These are phyloP conservation scores for Apiotrichum sp. DNA, from an alignment of 1,284 basidiomycete species.

Conservation along the genomic window DNA sequence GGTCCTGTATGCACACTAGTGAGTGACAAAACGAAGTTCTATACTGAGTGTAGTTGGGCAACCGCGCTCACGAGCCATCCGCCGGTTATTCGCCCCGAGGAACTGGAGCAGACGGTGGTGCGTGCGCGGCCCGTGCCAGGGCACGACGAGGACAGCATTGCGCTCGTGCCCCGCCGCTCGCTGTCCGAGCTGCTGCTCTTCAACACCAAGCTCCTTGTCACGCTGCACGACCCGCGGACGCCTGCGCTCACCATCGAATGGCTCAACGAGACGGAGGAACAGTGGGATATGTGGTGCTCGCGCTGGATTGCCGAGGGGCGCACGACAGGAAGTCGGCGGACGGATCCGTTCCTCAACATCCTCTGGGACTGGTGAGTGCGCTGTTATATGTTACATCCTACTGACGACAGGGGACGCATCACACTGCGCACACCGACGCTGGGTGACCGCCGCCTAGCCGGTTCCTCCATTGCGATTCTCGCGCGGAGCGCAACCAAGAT, in stretches of 20 bases:
- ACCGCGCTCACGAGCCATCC: conserved; percentile 6
- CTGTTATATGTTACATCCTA: neutral
- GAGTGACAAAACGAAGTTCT: neutral
- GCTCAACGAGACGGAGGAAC: conserved; percentile 12
- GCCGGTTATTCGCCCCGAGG: conserved; percentile 10
- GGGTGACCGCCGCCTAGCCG: conserved; percentile 8
- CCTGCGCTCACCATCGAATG: conserved; percentile 10
- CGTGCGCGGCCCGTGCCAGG: conserved; percentile 4
- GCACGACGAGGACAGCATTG: neutral
- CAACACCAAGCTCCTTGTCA: conserved; percentile 16
- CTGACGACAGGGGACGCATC: conserved; percentile 13
- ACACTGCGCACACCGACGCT: conserved; percentile 9
- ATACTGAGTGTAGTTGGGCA: conserved; percentile 8
- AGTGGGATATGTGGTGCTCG: conserved; percentile 11
- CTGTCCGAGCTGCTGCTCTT: conserved; percentile 14
- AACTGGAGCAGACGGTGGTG: conserved; percentile 10
- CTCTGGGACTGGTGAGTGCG: conserved; percentile 16
- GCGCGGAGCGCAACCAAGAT: conserved; percentile 14
- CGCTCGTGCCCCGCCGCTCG: conserved; percentile 8
- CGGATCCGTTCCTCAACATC: conserved; percentile 7
- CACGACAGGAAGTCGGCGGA: conserved; percentile 4
- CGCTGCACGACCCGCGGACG: conserved; percentile 9
- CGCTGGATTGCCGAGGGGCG: conserved; percentile 5
- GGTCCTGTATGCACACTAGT: conserved; percentile 15
- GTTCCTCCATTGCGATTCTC: conserved; percentile 11